These are phyloP conservation scores for Apodospora peruviana DNA, from an alignment of 495 filamentous ascomycete genomes.

Conservation along the genomic window DNA sequence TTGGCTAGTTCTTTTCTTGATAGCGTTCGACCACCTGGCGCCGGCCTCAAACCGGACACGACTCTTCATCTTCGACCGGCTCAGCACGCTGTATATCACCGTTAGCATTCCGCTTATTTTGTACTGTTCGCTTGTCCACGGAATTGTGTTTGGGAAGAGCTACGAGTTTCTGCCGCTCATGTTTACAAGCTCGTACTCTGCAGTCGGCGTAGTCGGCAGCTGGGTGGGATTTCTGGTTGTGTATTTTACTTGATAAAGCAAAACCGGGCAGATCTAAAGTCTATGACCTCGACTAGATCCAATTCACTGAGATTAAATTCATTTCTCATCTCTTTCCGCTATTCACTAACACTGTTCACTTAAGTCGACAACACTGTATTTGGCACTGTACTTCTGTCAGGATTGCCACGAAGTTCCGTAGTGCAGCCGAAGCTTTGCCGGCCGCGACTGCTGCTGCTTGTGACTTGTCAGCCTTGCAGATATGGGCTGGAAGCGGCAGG, in stretches of 20 bases:
- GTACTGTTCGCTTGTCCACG: slow-evolving; percentile 82
- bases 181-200: slow-evolving; percentile 95
- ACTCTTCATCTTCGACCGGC: slow-evolving; percentile 83
- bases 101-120: slow-evolving; percentile 82
- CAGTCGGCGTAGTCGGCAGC: slow-evolving; percentile 91
- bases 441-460: slow-evolving; percentile 2
- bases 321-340: not conserved
- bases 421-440: slow-evolving; percentile 14
- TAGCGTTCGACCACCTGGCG: slow-evolving; percentile 81
- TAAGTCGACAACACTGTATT: no score
- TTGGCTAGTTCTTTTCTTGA: slow-evolving; percentile 82
- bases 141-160: slow-evolving; percentile 71
- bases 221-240: slow-evolving; percentile 95
- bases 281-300: not conserved
- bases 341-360: no score
- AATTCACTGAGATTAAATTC: not conserved
- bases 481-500: slow-evolving; percentile 8
- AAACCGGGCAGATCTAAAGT: not conserved
- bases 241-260: slow-evolving; percentile 65
- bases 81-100: slow-evolving; percentile 81
- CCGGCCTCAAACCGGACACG: slow-evolving; percentile 68
- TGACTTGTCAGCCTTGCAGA: not conserved
- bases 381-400: not conserved
- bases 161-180: slow-evolving; percentile 92
- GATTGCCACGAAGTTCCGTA: not conserved